These are phyloP conservation scores for Elymus sibiricus DNA, from an alignment of 176 grass and related monocot genomes.

Conservation along the genomic window DNA sequence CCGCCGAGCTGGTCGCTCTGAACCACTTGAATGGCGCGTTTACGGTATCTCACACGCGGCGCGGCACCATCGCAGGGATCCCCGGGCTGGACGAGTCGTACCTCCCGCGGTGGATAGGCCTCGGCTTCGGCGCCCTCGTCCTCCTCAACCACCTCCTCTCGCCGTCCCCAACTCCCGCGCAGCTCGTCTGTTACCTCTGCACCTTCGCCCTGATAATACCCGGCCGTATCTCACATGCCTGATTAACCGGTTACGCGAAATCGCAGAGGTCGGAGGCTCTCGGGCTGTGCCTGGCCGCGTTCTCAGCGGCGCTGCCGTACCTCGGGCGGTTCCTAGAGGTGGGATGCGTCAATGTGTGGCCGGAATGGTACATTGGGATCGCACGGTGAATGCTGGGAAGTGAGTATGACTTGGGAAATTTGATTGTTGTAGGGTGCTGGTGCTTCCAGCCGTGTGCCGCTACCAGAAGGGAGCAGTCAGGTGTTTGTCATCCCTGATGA, in stretches of 20 bases:
- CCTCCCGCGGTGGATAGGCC: slow-evolving; percentile 78
- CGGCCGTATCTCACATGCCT: neutral
- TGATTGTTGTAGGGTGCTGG: slow-evolving; percentile 58
- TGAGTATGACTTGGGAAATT: neutral
- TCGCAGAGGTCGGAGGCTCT: slow-evolving; percentile 73
- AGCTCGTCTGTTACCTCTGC: slow-evolving; percentile 51
- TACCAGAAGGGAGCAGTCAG: slow-evolving; percentile 69
- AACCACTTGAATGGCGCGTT: neutral
- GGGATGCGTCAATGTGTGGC: neutral
- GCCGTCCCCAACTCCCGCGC: slow-evolving; percentile 48
- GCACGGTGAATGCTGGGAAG: neutral
- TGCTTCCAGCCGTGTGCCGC: slow-evolving; percentile 48
- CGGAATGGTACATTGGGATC: neutral
- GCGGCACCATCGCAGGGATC: slow-evolving; percentile 44
- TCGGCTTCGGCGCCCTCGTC: slow-evolving; percentile 67
- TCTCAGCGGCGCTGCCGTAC: slow-evolving; percentile 79
- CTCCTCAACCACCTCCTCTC: slow-evolving; percentile 85
- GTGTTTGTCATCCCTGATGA: slow-evolving; percentile 72
- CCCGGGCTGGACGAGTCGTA: slow-evolving; percentile 87
- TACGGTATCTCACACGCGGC: neutral
- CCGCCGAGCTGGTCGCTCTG: neutral
- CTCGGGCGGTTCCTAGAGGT: slow-evolving; percentile 90
- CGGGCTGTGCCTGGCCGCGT: slow-evolving; percentile 71
- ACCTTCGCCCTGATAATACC: neutral
- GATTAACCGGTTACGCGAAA: slow-evolving; percentile 2